phyloP scores from a whole-genome alignment of 1,139 yeast species.

The Meyerozyma carpophila region DNA sequence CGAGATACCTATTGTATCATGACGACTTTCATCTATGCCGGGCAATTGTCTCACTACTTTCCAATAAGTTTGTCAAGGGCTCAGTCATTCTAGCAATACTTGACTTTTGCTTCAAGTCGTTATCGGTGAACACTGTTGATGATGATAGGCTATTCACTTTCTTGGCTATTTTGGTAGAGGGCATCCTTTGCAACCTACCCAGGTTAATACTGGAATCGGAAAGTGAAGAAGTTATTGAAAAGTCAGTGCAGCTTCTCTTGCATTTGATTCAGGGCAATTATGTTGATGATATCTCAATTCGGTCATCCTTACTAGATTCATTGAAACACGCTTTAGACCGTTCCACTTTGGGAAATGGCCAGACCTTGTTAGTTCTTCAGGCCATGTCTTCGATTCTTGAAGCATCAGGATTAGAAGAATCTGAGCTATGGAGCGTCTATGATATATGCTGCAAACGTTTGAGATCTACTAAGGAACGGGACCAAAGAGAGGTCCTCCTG shows the following conservation, averaged over 20 bases:
- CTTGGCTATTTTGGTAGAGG: constrained; percentile 52
- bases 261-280: constrained; percentile 56
- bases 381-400: constrained; percentile 52
- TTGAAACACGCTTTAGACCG: constrained; percentile 60
- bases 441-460: constrained; percentile 55
- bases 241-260: constrained; percentile 49
- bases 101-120: constrained; percentile 47
- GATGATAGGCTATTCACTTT: constrained; percentile 44
- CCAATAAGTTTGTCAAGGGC: constrained; percentile 58
- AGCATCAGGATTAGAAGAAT: constrained; percentile 49
- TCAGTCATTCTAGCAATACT: constrained; percentile 55
- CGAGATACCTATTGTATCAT: constrained; percentile 49
- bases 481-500: constrained; percentile 57
- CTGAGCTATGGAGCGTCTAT: constrained; percentile 51
- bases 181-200: constrained; percentile 49
- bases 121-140: constrained; percentile 29
- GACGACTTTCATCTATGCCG: constrained; percentile 52
- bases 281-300: constrained; percentile 53
- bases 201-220: constrained; percentile 36
- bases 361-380: constrained; percentile 37
- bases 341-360: constrained; percentile 53
- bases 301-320: constrained; percentile 51
- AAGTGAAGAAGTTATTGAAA: constrained; percentile 46
- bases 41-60: constrained; percentile 53
- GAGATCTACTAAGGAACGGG: constrained; percentile 51